Evolutionary conservation across 2,329 filamentous ascomycete species (phyloP).

Genomic region (Talaromyces verruculosus): DNA sequence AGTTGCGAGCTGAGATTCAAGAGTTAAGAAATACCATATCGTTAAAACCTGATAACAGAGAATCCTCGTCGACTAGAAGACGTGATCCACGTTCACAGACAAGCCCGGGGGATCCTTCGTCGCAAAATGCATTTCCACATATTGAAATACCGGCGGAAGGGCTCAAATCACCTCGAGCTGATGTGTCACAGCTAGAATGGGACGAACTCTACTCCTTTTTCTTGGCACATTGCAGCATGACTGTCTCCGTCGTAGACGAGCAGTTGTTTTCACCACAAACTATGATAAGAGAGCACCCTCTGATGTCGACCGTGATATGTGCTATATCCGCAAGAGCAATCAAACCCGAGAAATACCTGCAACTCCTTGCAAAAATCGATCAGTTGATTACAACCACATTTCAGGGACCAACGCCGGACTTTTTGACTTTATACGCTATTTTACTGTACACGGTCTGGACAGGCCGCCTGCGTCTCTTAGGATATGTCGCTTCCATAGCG

Average conservation of each 20-base stretch:
- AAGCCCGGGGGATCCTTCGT: not conserved
- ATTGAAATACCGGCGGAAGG: not conserved
- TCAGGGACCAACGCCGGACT: not conserved
- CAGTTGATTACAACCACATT: not conserved
- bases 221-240: not conserved
- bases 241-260: not conserved
- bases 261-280: not conserved
- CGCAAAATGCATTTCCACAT: not conserved
- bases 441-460: conserved; percentile 3
- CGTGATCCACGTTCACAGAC: not conserved
- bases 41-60: not conserved
- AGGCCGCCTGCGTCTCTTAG: not conserved
- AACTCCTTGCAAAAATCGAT: not conserved
- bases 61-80: not conserved
- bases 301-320: conserved; percentile 7
- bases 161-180: not conserved
- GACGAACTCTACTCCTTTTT: conserved; percentile 8
- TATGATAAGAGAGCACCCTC: not conserved
- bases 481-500: conserved; percentile 2
- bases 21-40: not conserved
- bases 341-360: not conserved
- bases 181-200: not conserved
- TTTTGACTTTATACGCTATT: not conserved
- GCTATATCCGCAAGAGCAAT: conserved; percentile 3
- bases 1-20: conserved; percentile 5